Evolutionary conservation across 345 rosid species (phyloP), one percentile per base, ranked within the genome.

Genomic region (Clausena lansium): DNA sequence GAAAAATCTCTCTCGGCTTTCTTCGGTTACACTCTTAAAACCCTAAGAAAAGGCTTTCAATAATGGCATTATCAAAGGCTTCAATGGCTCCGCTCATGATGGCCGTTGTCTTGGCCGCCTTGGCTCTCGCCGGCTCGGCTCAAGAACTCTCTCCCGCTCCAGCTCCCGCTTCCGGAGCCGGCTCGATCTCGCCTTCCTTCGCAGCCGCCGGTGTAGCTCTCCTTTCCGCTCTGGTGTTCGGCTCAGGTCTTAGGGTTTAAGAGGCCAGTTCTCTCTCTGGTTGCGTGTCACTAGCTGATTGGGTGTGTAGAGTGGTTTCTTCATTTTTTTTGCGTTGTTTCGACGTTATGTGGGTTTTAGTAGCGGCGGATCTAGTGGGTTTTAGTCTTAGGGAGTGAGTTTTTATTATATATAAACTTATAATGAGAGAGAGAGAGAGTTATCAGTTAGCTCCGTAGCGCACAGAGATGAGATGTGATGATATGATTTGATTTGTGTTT

Each of bases 141-240:
- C 90, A 88, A 9, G 85, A 83, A 1, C 76, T 63, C 0, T 86
- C 95, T 8, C 93, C 95, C 4, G 92, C 97, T 0, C 92, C 93
- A 0, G 77, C 85, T 32, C 94, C 94, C 5, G 9, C 58, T 7
- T 84, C 95, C 14, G 90, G 87, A 25, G 87, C 93, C n/a, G 82
- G 80, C 68, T 27, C 82, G 30, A 60, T 88, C 79, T 73, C 85
- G 0, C 82, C 93, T 2, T 82, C 93, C 0, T 6, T 89, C 47
- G 84, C 74, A 14, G 74, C 84, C 0, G 90, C 84, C 35, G 81
- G 77, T 36, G 76, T 81, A 1, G 91, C 89, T 2, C 86, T 84
- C 13, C 78, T 80, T 1, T 84, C 58, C 13, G 81, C 89, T 78
- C 78, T 88, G 9, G 64, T 87, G 50, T 85, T 89, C 71, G 88